Base-by-base conservation (phyloP, 2,329 filamentous ascomycete species). In the Zymoseptoria passerinii region DNA sequence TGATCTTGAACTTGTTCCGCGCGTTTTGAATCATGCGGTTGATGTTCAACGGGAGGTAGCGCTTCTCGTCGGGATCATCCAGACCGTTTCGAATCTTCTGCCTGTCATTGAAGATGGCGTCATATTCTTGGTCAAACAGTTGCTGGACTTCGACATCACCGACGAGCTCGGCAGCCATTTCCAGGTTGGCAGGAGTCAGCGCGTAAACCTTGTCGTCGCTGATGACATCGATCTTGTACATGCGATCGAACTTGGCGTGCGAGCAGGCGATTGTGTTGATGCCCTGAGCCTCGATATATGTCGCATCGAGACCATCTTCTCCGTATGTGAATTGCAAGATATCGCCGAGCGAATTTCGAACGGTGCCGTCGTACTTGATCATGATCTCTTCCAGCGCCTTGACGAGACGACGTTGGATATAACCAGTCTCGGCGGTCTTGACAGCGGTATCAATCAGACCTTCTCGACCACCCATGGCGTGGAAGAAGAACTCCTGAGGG, bases 381-480 rank as follows among this genome's bases (percentile, higher is more conserved):
- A 92, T 96, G 55, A 97, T 88, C 74, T 99, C 94, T 81, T 99
- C 94, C 2, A 99, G 83, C 9, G 95, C 95, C 77, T 99, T 99
- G 70, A 99, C 94, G 51, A 99, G 83, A 80, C 95, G 91, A 77
- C 94, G 90, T 76, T 99, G 95, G 65, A 99, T 99, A 74, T 99
- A 99, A 77, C 94, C 94, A 58, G 95, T 99, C 76, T 99, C 95
- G 19, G 94, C 94, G 65, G 94, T 99, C 83, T 99, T 99, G 77
- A 99, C 95, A 65, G 94, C 94, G 55, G 94, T 99, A 82, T 99
- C 94, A 68, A 99, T 99, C 57, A 99, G 82, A 95, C 94, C 94
- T 77, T 99, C 94, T 80, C 94, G 86, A 90, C 94, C 94, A 81
- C 94, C 94, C 94, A 99, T 99, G 71, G 94, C 94, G 83, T 99